Evolutionary conservation across 108 stramenopile species (phyloP).

Genomic region (Nitzschia palea): DNA sequence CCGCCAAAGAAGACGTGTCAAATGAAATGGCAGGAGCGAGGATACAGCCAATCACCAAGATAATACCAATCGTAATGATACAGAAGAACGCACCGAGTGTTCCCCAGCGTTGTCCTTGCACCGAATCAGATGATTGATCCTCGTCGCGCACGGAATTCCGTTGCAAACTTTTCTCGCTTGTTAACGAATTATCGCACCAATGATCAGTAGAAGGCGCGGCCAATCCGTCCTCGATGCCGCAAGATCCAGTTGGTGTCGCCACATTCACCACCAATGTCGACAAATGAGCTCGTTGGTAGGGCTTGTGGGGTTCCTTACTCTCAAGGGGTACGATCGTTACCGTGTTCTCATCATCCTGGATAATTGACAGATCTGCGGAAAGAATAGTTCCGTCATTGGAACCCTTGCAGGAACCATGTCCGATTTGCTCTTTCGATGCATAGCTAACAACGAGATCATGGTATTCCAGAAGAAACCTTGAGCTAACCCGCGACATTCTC

Average conservation of each 20-base stretch:
- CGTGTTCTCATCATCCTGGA: background rate
- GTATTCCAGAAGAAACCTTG: slow-evolving; percentile 43
- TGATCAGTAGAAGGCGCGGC: background rate
- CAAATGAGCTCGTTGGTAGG: background rate
- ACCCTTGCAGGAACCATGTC: background rate
- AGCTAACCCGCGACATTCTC: slow-evolving; percentile 41
- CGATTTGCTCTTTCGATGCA: slow-evolving; percentile 11
- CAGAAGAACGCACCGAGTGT: slow-evolving; percentile 23
- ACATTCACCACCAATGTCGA: background rate
- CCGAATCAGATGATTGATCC: background rate
- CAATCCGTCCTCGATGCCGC: background rate
- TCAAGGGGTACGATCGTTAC: background rate
- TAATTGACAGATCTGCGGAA: background rate
- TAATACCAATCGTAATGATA: slow-evolving; percentile 27
- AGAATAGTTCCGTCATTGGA: background rate
- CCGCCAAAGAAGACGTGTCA: slow-evolving; percentile 26
- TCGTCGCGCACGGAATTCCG: background rate
- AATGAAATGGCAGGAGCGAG: slow-evolving; percentile 42
- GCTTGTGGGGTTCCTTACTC: background rate
- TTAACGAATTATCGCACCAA: background rate
- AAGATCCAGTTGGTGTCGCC: background rate
- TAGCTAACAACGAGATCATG: slow-evolving; percentile 30
- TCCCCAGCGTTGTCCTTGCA: slow-evolving; percentile 21
- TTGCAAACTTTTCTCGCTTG: background rate
- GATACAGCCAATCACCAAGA: slow-evolving; percentile 39